Conservation (phyloP, 1,284 basidiomycete species). For the Abortiporus biennis region DNA sequence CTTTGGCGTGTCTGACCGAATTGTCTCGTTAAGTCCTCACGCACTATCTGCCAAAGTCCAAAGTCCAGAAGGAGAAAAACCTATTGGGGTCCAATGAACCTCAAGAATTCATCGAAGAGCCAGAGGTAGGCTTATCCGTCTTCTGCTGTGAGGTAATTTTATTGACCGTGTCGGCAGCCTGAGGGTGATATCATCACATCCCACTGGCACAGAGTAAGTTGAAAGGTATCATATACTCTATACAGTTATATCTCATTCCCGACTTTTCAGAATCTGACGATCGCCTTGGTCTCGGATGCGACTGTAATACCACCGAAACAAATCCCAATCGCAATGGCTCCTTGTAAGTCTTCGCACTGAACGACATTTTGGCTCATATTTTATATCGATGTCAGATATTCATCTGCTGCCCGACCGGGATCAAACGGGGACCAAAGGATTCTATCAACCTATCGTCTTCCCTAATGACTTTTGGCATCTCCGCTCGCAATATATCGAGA, state of each 20-base stretch:
- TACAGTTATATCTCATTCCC: too few species aligned
- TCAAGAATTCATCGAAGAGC: slow-evolving; percentile 30
- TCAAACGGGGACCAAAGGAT: slow-evolving; percentile 51
- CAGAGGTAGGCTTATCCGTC: slow-evolving; percentile 25
- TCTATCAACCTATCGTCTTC: slow-evolving; percentile 86
- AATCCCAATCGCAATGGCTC: slow-evolving; percentile 57
- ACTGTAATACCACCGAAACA: slow-evolving; percentile 47
- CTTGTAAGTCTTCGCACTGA: slow-evolving; percentile 43
- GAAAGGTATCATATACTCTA: too few species aligned
- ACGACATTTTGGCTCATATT: slow-evolving; percentile 7
- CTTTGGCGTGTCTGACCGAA: too few species aligned
- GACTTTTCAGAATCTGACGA: slow-evolving; percentile 77
- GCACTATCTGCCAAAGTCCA: slow-evolving; percentile 70
- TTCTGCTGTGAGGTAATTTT: background rate
- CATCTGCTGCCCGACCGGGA: slow-evolving; percentile 56
- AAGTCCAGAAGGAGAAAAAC: slow-evolving; percentile 79
- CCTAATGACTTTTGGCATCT: slow-evolving; percentile 95
- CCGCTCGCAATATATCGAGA: slow-evolving; percentile 70
- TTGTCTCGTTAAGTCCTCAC: slow-evolving; percentile 87
- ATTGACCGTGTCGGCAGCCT: slow-evolving; percentile 15
- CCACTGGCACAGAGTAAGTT: slow-evolving; percentile 73
- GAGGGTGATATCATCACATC: slow-evolving; percentile 61
- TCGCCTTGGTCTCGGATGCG: slow-evolving; percentile 79
- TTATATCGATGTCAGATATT: slow-evolving; percentile 39
- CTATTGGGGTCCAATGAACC: slow-evolving; percentile 46